phyloP scores from a whole-genome alignment of 129 eudicot genomes.

The Lactuca sativa region DNA sequence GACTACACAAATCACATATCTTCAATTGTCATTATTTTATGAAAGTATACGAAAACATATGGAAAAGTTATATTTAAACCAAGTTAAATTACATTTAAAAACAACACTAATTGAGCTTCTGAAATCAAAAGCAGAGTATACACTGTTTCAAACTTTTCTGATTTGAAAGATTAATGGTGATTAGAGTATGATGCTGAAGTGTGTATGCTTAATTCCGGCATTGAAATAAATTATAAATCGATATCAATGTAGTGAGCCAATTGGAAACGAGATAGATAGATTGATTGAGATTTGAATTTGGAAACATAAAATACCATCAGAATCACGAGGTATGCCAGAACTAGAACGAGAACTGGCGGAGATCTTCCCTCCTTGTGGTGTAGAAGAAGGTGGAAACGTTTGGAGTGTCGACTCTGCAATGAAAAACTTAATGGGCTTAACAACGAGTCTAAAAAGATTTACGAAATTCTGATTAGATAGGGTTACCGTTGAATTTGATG shows the following conservation, averaged over 20 bases:
- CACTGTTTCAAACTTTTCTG: conserved; percentile 1
- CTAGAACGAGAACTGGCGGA: conserved; percentile 51
- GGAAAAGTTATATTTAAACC: background rate
- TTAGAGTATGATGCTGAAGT: background rate
- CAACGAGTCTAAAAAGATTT: background rate
- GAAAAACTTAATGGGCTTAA: background rate
- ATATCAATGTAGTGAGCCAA: background rate
- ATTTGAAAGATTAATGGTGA: background rate
- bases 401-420: conserved; percentile 61
- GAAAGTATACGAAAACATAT: background rate
- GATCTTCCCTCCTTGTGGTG: conserved; percentile 79
- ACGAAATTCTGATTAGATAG: background rate
- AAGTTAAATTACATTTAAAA: background rate
- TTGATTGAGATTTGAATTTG: conserved; percentile 10
- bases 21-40: background rate
- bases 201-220: conserved; percentile 8
- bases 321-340: conserved; percentile 75
- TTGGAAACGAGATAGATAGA: background rate
- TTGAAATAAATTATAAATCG: background rate
- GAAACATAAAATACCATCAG: conserved; percentile 56
- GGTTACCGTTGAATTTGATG: conserved; percentile 64
- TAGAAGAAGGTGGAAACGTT: conserved; percentile 78
- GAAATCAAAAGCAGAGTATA: background rate
- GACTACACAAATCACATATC: no score
- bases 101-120: conserved; percentile 4